Base-by-base conservation (phyloP, 352 stramenopile genomes). In the Peronospora farinosa region DNA sequence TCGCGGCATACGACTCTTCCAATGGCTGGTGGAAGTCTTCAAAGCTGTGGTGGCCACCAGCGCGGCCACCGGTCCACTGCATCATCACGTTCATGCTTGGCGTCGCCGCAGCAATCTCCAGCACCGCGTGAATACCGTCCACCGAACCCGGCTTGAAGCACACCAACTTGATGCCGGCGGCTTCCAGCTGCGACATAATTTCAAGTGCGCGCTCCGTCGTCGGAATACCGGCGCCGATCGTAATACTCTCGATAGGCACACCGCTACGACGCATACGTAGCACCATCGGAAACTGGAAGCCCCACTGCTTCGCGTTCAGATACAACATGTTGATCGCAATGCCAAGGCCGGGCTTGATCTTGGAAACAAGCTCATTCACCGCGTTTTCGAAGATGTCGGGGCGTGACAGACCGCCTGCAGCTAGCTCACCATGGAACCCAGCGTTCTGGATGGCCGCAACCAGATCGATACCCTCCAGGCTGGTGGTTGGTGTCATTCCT, bases 241-340 rank as follows among this genome's bases (percentile, higher is more conserved):
- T 95, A 57, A 95, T 88, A 47, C 78, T 88, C 59, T 94, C 81
- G 41, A 95, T 95, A 7, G 82, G 84, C 23, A 88, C 52, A 23
- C 83, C 84, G 32, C 64, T 76, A 44, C 80, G 80, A 48, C 79
- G 79, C 69, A 95, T 64, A 23, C 87, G 83, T 5, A 93, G 51
- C 25, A 94, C 80, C 75, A 90, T 85, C 10, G 84, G 84, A 61
- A 93, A 95, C 66, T 94, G 86, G 63, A 95, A 95, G 0, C 69
- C 80, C 85, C 83, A 95, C 57, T 92, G 83, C 65, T 90, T 88
- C 13, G 78, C 69, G 63, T 94, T 95, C 32, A 95, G 40, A 57
- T 92, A 95, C n/a, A 95, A 54, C 84, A 95, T 87, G 66, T 93
- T 92, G 50, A 95, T 85, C 23, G 72, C 62, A 40, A 95, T 79